Base-by-base conservation (phyloP, 2,329 filamentous ascomycete genomes). In the Hymenoscyphus repandus region DNA sequence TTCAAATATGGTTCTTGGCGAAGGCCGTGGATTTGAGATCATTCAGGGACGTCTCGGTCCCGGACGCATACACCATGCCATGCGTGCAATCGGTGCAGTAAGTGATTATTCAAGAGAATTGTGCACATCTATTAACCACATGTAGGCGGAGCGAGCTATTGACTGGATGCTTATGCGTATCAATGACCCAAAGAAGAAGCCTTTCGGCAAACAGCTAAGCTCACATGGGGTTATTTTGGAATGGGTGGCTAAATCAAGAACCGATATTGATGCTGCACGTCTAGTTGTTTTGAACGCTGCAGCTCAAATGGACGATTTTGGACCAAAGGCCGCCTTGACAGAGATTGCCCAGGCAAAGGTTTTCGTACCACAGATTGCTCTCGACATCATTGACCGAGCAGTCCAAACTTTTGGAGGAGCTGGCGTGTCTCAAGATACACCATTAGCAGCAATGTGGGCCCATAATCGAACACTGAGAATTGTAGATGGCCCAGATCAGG, bases 261-360 rank as follows among this genome's bases (percentile, higher is more conserved):
- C 97, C 60, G 92, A 97, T 66, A 96, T 99, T 65, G 92, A 97
- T 69, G 83, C 91, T 1, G 89, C 92, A 0, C 87, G 93, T 33
- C 80, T 99, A 10, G 72, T 93, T 37, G 93, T 97, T 6, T 82
- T 96, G 58, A 96, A 97, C 71, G 93, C 93, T 1, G 93, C 93
- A 54, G 86, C 95, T 70, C 90, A 89, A 73, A 97, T 99, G 74
- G 93, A 99, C 72, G 80, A 88, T 60, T 80, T 84, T 17, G 86
- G 92, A 60, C 88, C 93, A 61, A 97, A 97, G 75, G 82, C 83
- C 58, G 90, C 92, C 0, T 80, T 96, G 54, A 90, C 86, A 69
- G 90, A 97, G 70, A 99, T 99, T 60, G 92, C 91, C 22, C 82
- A 96, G 72, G 92, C 93, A 58, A 99, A 99, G 77, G 85, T 97